Conservation (phyloP, 345 rosid genomes). For the Brassica carinata region DNA sequence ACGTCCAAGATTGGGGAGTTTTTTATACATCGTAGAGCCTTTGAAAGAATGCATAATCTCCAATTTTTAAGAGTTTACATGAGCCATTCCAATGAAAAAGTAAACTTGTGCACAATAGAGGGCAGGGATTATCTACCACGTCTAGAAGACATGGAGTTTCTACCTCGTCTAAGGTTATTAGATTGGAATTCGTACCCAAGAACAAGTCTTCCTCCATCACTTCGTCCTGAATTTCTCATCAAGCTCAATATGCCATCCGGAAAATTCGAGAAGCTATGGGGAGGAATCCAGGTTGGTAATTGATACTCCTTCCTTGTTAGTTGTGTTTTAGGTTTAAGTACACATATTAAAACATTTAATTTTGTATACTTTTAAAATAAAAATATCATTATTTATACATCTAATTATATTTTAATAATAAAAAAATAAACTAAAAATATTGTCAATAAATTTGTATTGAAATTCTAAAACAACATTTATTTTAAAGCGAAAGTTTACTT, state of each 20-base stretch:
- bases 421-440: too few relatives aligned
- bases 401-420: too few relatives aligned
- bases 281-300: background rate
- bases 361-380: too few relatives aligned
- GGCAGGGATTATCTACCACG: background rate
- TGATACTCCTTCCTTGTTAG: too few relatives aligned
- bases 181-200: background rate
- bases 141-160: constrained; percentile 1
- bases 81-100: background rate
- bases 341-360: too few relatives aligned
- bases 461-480: too few relatives aligned
- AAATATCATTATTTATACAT: too few relatives aligned
- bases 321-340: too few relatives aligned
- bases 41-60: background rate
- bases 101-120: background rate
- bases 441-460: too few relatives aligned
- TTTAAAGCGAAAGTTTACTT: too few relatives aligned
- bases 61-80: background rate
- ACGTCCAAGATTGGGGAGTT: background rate
- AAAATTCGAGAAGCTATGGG: background rate
- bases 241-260: background rate
- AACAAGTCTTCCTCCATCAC: background rate
- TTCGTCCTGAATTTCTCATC: background rate
- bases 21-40: background rate
- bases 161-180: background rate